Conservation (phyloP, 306 rosid species). For the Cyclanthera cordifolia region DNA sequence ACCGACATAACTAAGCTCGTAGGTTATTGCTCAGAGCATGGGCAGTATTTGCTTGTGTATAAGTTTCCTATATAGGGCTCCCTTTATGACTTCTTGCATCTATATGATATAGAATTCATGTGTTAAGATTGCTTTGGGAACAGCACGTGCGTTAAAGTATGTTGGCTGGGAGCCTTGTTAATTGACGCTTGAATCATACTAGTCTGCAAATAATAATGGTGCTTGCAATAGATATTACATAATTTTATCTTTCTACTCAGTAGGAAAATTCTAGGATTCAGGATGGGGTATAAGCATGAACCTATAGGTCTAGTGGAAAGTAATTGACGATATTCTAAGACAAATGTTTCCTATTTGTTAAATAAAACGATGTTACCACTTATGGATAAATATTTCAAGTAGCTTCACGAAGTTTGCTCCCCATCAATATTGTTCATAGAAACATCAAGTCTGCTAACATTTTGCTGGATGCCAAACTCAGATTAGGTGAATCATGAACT, state of each 20-base stretch:
- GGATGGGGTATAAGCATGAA: neutral
- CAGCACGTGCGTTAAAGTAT: conserved; percentile 91
- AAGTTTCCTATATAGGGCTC: conserved; percentile 84
- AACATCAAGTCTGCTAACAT: conserved; percentile 76
- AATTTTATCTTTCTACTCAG: neutral
- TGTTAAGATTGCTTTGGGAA: conserved; percentile 90
- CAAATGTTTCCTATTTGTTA: neutral
- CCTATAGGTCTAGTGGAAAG: neutral
- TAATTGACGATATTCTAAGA: neutral
- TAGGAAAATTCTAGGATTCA: neutral
- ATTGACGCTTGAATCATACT: neutral
- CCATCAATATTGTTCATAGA: conserved; percentile 82
- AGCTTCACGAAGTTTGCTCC: conserved; percentile 92
- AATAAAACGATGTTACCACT: neutral
- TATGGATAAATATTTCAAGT: conserved; percentile 35
- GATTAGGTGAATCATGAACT: conserved; percentile 38
- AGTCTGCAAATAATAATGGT: neutral
- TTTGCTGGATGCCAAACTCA: conserved; percentile 61
- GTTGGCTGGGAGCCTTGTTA: conserved; percentile 18
- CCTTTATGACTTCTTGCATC: conserved; percentile 73
- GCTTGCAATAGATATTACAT: neutral
- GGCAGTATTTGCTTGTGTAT: conserved; percentile 74
- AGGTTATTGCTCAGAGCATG: conserved; percentile 95
- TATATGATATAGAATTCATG: conserved; percentile 78
- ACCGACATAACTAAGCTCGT: conserved; percentile 74